Percentiles rank a stretch among this genome's conserved stretches.
phyloP scores from a whole-genome alignment of 257 asterid species.

The Penstemon davidsonii region DNA sequence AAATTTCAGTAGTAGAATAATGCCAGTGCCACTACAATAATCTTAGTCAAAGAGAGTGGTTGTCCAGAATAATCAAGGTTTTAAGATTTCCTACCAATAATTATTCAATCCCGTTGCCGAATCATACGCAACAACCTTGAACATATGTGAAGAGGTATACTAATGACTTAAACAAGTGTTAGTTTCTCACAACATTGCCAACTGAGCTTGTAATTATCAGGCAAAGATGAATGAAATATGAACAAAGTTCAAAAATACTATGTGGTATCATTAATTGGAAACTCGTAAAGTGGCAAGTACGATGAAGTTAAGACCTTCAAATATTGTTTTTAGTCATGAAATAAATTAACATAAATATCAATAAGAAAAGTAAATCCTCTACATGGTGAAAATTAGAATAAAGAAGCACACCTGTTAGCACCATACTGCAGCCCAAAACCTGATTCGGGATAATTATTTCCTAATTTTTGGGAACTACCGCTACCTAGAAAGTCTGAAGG shows the following conservation, averaged over 20 bases:
- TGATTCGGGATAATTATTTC: constrained; percentile 47
- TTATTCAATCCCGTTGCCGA: background rate
- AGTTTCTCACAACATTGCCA: constrained; percentile 9
- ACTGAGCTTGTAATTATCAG: background rate
- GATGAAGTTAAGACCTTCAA: constrained; percentile 13
- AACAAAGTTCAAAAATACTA: constrained; percentile 16
- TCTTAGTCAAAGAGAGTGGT: constrained; percentile 3
- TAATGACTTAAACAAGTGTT: background rate
- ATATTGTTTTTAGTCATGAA: constrained; percentile 2
- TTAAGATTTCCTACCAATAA: background rate
- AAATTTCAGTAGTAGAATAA: background rate
- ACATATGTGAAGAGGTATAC: background rate
- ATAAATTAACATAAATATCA: background rate
- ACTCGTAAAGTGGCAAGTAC: background rate
- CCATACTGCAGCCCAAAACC: constrained; percentile 61
- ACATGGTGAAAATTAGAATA: background rate
- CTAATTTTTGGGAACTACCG: constrained; percentile 52
- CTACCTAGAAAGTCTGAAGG: constrained; percentile 56
- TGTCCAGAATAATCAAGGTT: constrained; percentile 1
- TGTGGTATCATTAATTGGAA: background rate
- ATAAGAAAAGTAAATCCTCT: background rate
- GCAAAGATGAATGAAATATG: constrained; percentile 3
- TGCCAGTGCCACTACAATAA: constrained; percentile 8
- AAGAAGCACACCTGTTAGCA: constrained; percentile 63
- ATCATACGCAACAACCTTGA: background rate